Evolutionary conservation across 2,329 filamentous ascomycete genomes (phyloP).

Genomic region (Epichloe glyceriae): DNA sequence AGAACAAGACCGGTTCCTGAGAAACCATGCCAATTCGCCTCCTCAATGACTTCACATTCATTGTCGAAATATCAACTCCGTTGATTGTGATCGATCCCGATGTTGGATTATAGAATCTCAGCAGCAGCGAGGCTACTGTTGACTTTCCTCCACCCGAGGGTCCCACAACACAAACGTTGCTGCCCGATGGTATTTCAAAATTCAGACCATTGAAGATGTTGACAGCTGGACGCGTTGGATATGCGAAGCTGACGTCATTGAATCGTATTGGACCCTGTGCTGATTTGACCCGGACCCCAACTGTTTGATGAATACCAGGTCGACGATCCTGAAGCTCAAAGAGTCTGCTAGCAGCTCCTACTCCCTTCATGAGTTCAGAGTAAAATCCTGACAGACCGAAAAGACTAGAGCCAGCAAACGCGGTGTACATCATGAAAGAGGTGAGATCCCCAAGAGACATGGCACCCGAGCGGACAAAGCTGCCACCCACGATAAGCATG

Average conservation of each 20-base stretch:
- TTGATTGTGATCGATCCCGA: conserved; percentile 69
- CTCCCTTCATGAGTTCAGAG: conserved; percentile 97
- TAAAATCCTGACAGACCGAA: conserved; percentile 95
- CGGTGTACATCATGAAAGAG: conserved; percentile 97
- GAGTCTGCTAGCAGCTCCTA: conserved; percentile 86
- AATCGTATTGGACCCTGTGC: conserved; percentile 86
- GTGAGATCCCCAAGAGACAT: conserved; percentile 89
- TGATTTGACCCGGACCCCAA: conserved; percentile 64
- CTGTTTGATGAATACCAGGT: conserved; percentile 76
- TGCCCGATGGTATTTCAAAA: conserved; percentile 86
- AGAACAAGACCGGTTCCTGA: conserved; percentile 89
- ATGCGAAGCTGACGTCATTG: conserved; percentile 73
- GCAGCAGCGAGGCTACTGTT: conserved; percentile 79
- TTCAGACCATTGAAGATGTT: conserved; percentile 78
- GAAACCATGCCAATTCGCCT: conserved; percentile 90
- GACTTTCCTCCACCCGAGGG: conserved; percentile 94
- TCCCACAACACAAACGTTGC: conserved; percentile 91
- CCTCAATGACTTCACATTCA: conserved; percentile 90
- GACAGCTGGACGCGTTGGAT: conserved; percentile 86
- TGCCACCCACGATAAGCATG: conserved; percentile 79
- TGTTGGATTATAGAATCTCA: conserved; percentile 83
- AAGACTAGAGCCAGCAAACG: conserved; percentile 70
- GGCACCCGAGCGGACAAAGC: conserved; percentile 72
- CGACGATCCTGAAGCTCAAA: conserved; percentile 92
- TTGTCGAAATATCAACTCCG: conserved; percentile 64